Base-by-base conservation (phyloP, 768 basidiomycete genomes). In the Tulasnella sp. region DNA sequence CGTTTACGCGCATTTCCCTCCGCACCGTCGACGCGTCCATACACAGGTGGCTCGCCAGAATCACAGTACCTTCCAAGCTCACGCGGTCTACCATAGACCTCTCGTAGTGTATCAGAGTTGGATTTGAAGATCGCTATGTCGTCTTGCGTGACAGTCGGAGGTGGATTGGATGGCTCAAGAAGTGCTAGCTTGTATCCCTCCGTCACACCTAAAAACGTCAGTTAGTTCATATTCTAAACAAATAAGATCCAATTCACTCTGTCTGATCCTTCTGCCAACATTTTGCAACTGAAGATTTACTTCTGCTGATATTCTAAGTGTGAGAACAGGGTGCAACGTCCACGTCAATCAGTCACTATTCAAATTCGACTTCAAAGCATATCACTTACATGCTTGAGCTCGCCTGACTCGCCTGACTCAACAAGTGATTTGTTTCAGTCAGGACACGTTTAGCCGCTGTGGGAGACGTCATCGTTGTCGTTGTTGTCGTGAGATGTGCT, bases 361-460 rank as follows among this genome's bases (percentile, higher is more conserved):
- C 22, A 3, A 5, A n/a, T n/a, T 13, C 3, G n/a, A n/a, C n/a
- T n/a, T 32, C 9, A 15, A 49, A n/a, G 48, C 16, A 39, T 37
- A n/a, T 8, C 4, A 24, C 48, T 43, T 32, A 51, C 49, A 31
- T 41, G 40, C 28, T 51, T 28, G 29, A 4, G n/a, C n/a, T n/a
- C n/a, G n/a, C n/a, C n/a, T 15, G 49, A 43, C 19, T 22, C 19
- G 1, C n/a, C 28, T 16, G 19, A 9, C 4, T 41, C 22, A 8
- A 33, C 9, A 7, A 10, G 12, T 12, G 34, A 12, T 19, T 39
- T 8, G 25, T 51, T 51, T 41, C 49, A 16, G 49, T 51, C n/a
- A 51, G 37, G 37, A 41, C 40, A 19, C 49, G 49, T 31, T 51
- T 51, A 4, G 49, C 35, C 31, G 49, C 39, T 42, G 37, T 19